phyloP scores from a whole-genome alignment of 257 asterid genomes.

The Gardenia jasminoides region DNA sequence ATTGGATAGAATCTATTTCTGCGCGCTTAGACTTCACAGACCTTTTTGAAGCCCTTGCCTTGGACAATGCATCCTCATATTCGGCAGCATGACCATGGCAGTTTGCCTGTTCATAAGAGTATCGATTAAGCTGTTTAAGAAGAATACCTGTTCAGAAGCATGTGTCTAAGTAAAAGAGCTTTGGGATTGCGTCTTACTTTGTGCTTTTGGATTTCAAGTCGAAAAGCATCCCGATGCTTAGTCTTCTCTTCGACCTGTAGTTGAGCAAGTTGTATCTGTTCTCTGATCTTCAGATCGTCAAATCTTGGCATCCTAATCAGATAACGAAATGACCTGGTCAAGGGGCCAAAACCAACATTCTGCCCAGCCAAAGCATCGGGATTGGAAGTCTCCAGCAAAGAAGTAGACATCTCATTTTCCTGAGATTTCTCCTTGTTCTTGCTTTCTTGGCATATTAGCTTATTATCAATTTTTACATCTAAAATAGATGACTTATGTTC shows the following conservation, averaged over 20 bases:
- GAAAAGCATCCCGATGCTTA: constrained; percentile 59
- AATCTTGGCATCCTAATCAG: constrained; percentile 64
- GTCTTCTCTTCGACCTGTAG: constrained; percentile 77
- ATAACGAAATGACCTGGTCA: constrained; percentile 55
- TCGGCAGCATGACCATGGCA: constrained; percentile 58
- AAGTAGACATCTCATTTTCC: constrained; percentile 23
- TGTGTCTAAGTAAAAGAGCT: background rate
- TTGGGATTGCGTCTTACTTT: constrained; percentile 42
- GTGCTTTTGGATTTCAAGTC: constrained; percentile 60
- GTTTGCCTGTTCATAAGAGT: constrained; percentile 52
- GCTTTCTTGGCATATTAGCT: constrained; percentile 22
- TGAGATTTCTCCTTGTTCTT: constrained; percentile 33
- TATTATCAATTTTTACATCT: constrained; percentile 9
- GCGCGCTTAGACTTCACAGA: constrained; percentile 70
- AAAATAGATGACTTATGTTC: constrained; percentile 32
- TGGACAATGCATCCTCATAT: constrained; percentile 62
- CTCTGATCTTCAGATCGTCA: constrained; percentile 58
- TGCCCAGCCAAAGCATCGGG: constrained; percentile 24
- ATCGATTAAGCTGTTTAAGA: constrained; percentile 5
- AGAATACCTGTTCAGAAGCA: background rate
- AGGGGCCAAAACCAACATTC: constrained; percentile 28
- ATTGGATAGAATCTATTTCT: constrained; percentile 78
- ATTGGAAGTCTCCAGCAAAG: constrained; percentile 46
- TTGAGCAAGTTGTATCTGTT: constrained; percentile 63
- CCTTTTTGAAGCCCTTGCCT: constrained; percentile 60